Conservation (phyloP, 2,329 filamentous ascomycete species). For the Setomelanomma holmii region DNA sequence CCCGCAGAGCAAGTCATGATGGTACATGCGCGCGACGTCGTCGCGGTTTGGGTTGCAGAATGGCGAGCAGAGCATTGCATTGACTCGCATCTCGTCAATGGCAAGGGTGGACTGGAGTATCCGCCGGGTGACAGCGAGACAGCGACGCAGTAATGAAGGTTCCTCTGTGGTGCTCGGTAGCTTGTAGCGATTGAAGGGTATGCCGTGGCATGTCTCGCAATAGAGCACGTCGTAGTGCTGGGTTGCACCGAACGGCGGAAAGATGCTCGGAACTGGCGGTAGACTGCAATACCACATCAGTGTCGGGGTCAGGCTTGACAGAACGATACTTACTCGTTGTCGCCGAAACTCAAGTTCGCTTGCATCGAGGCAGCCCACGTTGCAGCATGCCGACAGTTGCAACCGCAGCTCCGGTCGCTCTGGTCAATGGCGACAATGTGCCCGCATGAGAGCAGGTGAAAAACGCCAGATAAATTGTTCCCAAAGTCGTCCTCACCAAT, state of each 20-base stretch:
- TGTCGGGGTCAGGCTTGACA: background rate
- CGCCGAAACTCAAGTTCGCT: background rate
- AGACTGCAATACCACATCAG: background rate
- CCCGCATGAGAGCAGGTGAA: conserved; percentile 28
- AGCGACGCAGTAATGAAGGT: conserved; percentile 3
- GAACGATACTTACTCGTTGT: background rate
- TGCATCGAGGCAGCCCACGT: background rate
- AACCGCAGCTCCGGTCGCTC: conserved; percentile 15
- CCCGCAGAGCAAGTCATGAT: conserved; percentile 19
- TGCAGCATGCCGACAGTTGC: conserved; percentile 18
- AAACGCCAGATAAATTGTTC: background rate
- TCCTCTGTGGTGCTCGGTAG: background rate
- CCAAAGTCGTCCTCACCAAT: background rate
- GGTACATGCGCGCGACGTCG: background rate
- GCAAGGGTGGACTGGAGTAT: conserved; percentile 7
- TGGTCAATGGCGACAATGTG: conserved; percentile 20
- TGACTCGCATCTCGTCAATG: background rate
- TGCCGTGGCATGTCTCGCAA: conserved; percentile 23
- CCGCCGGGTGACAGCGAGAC: conserved; percentile 10
- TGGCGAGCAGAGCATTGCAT: conserved; percentile 1
- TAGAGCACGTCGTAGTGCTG: conserved; percentile 14
- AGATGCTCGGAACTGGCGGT: background rate
- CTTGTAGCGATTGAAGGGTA: conserved; percentile 18
- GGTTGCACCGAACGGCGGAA: background rate
- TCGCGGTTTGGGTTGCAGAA: conserved; percentile 1